Conservation (phyloP, 1,284 basidiomycete species). For the Cutaneotrichosporon curvatum region DNA sequence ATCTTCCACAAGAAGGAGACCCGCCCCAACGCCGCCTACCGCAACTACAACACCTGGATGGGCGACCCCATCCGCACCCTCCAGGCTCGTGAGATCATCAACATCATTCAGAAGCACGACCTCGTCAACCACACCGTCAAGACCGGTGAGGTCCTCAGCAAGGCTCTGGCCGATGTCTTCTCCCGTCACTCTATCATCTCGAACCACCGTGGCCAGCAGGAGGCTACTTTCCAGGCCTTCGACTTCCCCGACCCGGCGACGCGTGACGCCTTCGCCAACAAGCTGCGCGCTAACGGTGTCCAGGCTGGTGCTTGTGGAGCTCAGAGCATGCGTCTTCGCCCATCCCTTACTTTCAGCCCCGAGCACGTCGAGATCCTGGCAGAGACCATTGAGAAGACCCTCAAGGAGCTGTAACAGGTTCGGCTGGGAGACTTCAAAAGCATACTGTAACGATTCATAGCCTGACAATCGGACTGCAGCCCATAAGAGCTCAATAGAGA, state of each 20-base stretch:
- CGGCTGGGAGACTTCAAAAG: no score
- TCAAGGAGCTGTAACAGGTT: slow-evolving; percentile 23
- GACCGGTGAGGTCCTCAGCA: slow-evolving; percentile 44
- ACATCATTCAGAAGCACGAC: slow-evolving; percentile 45
- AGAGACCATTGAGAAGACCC: slow-evolving; percentile 33
- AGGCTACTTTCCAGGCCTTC: slow-evolving; percentile 52
- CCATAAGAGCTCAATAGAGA: no score
- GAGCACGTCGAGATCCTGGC: slow-evolving; percentile 47
- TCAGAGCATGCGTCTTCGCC: slow-evolving; percentile 48
- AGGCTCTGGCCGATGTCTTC: slow-evolving; percentile 34
- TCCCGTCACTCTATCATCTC: slow-evolving; percentile 28
- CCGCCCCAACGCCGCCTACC: slow-evolving; percentile 49
- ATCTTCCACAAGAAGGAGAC: slow-evolving; percentile 52
- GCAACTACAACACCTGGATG: slow-evolving; percentile 47
- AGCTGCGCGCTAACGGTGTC: slow-evolving; percentile 48
- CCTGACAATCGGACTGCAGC: no score
- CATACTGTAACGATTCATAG: no score
- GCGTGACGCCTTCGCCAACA: slow-evolving; percentile 47
- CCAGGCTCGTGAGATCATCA: slow-evolving; percentile 51
- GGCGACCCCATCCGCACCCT: slow-evolving; percentile 51
- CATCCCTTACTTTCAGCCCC: slow-evolving; percentile 50
- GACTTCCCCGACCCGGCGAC: slow-evolving; percentile 43
- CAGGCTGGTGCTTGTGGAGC: slow-evolving; percentile 40
- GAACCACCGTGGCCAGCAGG: slow-evolving; percentile 48
- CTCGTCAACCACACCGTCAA: slow-evolving; percentile 43